Evolutionary conservation across 73 alveolate species (phyloP), one percentile per base, ranked within the genome.

Genomic region (Paramecium tetraurelia): DNA sequence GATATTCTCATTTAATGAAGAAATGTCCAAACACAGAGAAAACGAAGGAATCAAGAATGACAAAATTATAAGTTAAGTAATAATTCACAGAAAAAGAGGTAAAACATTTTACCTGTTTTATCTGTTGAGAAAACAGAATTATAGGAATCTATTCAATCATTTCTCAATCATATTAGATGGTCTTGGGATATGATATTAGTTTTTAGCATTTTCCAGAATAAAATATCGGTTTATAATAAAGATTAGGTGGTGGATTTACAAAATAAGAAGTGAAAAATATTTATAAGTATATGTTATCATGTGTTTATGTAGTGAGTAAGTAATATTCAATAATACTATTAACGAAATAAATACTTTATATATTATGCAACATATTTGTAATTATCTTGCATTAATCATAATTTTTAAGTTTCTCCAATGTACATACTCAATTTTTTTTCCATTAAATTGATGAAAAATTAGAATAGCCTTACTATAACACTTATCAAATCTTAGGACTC

Each of bases 221-320:
- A 29, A 27, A 33, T 3, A 2, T 29, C 4, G 83, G 83, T 3
- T 33, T 63, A 63, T 33, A 63, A 24, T 63, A 63, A 63, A 63
- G 83, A 63, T 63, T 63, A 63, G 83, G 83, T 3, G 83, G 83
- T 11, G 83, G 83, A 63, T 63, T 63, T 33, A 63, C 83, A 0
- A 16, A 63, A 9, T 33, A 41, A 63, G 27, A 1, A 63, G 10
- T 24, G 83, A 29, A 6, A 18, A 29, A 63, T 29, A 63, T 33
- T 29, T 29, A 53, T 53, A 16, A 16, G 1, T 12, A 18, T 53
- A 53, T 53, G 3, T 53, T 53, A 18, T 53, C 33, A 53, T 53
- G 20, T 53, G 68, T 53, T 63, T 5, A 63, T 63, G 83, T 24
- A 29, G 4, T 11, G 6, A 63, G 27, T 63, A 4, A 63, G 7